Evolutionary conservation across 2,329 filamentous ascomycete genomes (phyloP).

Genomic region (Aspergillus carbonarius): DNA sequence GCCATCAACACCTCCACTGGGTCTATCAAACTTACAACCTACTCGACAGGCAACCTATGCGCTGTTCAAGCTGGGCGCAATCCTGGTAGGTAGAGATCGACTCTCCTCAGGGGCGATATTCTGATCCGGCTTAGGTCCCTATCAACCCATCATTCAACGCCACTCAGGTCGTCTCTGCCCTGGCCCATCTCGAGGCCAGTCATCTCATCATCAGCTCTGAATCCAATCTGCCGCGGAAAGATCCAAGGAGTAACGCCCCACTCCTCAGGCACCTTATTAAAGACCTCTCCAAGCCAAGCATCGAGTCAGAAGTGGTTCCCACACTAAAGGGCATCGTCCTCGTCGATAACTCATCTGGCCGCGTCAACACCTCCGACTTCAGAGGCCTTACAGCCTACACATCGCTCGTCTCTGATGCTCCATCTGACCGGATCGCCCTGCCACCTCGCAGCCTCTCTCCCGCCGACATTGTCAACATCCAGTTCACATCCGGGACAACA

Average conservation of each 20-base stretch:
- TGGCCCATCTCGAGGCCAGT: constrained; percentile 70
- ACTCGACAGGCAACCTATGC: constrained; percentile 66
- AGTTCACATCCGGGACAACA: constrained; percentile 96
- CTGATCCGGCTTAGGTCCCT: constrained; percentile 58
- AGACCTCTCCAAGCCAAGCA: constrained; percentile 43
- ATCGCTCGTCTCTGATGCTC: constrained; percentile 45
- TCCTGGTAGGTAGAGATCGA: constrained; percentile 59
- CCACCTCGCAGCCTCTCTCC: constrained; percentile 51
- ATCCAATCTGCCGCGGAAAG: constrained; percentile 72
- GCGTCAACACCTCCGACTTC: constrained; percentile 48
- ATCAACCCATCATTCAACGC: constrained; percentile 88
- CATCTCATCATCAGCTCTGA: constrained; percentile 84
- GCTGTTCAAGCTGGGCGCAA: constrained; percentile 88
- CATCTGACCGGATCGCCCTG: constrained; percentile 44
- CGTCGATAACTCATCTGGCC: constrained; percentile 70
- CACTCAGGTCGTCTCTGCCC: constrained; percentile 72
- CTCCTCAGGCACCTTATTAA: constrained; percentile 57
- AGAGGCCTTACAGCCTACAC: constrained; percentile 49
- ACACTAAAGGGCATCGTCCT: constrained; percentile 70
- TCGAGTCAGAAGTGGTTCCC: constrained; percentile 62
- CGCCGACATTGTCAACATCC: constrained; percentile 83
- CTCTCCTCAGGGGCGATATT: neutral
- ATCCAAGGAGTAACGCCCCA: constrained; percentile 59
- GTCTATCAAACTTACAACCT: constrained; percentile 1
- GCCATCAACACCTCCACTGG: neutral